These are phyloP conservation scores for Massariosphaeria phaeospora DNA, from an alignment of 495 filamentous ascomycete species.

Conservation along the genomic window DNA sequence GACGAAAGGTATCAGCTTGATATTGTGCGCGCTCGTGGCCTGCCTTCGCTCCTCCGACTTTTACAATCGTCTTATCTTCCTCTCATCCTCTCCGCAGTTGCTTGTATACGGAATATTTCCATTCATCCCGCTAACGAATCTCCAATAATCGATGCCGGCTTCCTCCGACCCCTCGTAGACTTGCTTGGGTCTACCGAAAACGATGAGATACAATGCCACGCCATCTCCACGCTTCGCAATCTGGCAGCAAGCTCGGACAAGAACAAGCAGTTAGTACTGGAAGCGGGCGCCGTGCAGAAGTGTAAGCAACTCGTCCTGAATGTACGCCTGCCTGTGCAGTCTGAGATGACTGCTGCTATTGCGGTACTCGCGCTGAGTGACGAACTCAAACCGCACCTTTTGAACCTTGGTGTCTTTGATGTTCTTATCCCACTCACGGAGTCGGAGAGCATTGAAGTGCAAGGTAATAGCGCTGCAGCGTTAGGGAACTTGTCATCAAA, in stretches of 20 bases:
- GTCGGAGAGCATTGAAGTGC: conserved; percentile 93
- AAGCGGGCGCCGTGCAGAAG: conserved; percentile 95
- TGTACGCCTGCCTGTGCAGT: conserved; percentile 90
- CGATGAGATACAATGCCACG: conserved; percentile 98
- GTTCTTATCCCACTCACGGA: conserved; percentile 92
- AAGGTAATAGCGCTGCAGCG: conserved; percentile 95
- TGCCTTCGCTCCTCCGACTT: conserved; percentile 77
- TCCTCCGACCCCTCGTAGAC: conserved; percentile 88
- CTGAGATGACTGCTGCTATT: conserved; percentile 98
- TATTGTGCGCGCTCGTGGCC: conserved; percentile 82
- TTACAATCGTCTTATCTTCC: conserved; percentile 93
- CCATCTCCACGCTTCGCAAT: conserved; percentile 93
- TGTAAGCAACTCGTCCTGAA: conserved; percentile 95
- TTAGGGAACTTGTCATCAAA: conserved; percentile 95
- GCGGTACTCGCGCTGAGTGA: conserved; percentile 95
- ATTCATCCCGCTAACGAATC: conserved; percentile 99
- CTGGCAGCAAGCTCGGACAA: conserved; percentile 92
- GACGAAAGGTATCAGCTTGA: conserved; percentile 99
- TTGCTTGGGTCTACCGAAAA: conserved; percentile 92
- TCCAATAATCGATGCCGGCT: conserved; percentile 97
- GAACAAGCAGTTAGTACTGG: conserved; percentile 92
- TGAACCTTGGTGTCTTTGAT: conserved; percentile 94
- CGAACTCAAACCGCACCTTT: conserved; percentile 83
- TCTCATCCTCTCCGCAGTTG: conserved; percentile 92
- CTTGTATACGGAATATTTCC: conserved; percentile 97